These are phyloP conservation scores for Fagopyrum tataricum DNA, from an alignment of 148 eudicot species.

Conservation along the genomic window DNA sequence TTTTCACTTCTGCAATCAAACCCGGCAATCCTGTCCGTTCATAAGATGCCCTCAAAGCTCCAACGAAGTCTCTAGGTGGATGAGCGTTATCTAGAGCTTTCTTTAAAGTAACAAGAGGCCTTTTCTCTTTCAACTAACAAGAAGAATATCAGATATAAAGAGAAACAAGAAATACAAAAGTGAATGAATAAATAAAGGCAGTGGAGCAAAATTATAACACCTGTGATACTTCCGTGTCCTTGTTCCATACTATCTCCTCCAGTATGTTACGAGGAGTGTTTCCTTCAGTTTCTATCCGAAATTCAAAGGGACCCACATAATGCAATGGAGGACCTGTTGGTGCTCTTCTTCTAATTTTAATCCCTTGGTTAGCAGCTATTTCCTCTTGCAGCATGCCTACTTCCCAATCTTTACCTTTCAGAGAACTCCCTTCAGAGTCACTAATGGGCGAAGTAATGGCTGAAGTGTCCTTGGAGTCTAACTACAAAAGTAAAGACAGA, in stretches of 20 bases:
- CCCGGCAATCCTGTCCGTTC: conserved; percentile 77
- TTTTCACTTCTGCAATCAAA: conserved; percentile 95
- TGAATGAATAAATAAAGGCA: neutral
- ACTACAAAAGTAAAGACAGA: conserved; percentile 27
- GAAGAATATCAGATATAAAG: conserved; percentile 1
- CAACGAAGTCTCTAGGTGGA: conserved; percentile 72
- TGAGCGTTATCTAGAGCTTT: conserved; percentile 47
- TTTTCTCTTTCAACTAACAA: conserved; percentile 56
- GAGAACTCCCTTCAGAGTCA: conserved; percentile 34
- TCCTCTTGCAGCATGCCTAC: conserved; percentile 51
- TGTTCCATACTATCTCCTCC: conserved; percentile 91
- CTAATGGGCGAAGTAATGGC: conserved; percentile 21
- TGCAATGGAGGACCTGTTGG: conserved; percentile 78
- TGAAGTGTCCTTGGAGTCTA: conserved; percentile 41
- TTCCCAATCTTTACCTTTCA: conserved; percentile 66
- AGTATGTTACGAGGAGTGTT: conserved; percentile 83
- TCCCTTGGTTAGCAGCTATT: conserved; percentile 64
- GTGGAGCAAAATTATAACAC: conserved; percentile 21
- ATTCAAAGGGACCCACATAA: conserved; percentile 89
- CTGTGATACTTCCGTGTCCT: conserved; percentile 68
- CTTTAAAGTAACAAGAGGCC: conserved; percentile 44
- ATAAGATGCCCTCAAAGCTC: conserved; percentile 62
- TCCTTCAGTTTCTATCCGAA: conserved; percentile 71
- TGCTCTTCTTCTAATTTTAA: conserved; percentile 74
- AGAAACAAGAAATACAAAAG: neutral